A percentile compares a stretch with the other conserved stretches of the same genome.
Evolutionary conservation across 1,284 basidiomycete species (phyloP).

Genomic region (Austroboletus niveus): DNA sequence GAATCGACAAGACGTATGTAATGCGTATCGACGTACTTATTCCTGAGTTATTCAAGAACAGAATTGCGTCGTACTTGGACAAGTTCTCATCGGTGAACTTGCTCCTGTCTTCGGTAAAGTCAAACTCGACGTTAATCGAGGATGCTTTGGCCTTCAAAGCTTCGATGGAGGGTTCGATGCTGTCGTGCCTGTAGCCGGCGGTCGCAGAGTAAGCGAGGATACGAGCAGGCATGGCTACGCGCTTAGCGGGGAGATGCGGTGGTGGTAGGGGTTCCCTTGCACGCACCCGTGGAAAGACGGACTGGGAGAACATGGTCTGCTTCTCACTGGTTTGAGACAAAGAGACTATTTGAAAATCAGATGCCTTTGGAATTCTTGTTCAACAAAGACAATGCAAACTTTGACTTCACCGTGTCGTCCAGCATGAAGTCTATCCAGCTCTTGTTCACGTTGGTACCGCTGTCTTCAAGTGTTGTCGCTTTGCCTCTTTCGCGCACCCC

Average conservation of each 20-base stretch:
- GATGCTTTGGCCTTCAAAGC: slow-evolving; percentile 45
- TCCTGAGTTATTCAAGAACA: slow-evolving; percentile 64
- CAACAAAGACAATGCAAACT: too few species aligned
- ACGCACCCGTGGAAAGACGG: too few species aligned
- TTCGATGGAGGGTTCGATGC: slow-evolving; percentile 61
- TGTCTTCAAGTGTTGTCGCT: slow-evolving; percentile 8
- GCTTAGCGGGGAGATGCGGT: background rate
- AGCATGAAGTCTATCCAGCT: background rate
- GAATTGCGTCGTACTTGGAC: slow-evolving; percentile 50
- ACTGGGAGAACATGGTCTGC: background rate
- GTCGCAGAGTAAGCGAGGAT: slow-evolving; percentile 46
- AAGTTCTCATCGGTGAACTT: slow-evolving; percentile 52
- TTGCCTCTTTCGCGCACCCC: slow-evolving; percentile 12
- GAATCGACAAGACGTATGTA: background rate
- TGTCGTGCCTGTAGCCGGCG: slow-evolving; percentile 56
- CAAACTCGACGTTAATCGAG: slow-evolving; percentile 49
- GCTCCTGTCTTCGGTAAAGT: slow-evolving; percentile 53
- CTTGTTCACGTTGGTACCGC: background rate
- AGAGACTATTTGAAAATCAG: too few species aligned
- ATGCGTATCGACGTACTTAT: slow-evolving; percentile 41
- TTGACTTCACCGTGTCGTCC: background rate
- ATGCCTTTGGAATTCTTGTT: too few species aligned
- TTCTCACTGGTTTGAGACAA: too few species aligned
- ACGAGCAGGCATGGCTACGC: slow-evolving; percentile 26
- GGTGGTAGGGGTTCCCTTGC: background rate